phyloP scores from a whole-genome alignment of 225 moss, liverwort and hornwort genomes.

The Antitrichia curtipendula region DNA sequence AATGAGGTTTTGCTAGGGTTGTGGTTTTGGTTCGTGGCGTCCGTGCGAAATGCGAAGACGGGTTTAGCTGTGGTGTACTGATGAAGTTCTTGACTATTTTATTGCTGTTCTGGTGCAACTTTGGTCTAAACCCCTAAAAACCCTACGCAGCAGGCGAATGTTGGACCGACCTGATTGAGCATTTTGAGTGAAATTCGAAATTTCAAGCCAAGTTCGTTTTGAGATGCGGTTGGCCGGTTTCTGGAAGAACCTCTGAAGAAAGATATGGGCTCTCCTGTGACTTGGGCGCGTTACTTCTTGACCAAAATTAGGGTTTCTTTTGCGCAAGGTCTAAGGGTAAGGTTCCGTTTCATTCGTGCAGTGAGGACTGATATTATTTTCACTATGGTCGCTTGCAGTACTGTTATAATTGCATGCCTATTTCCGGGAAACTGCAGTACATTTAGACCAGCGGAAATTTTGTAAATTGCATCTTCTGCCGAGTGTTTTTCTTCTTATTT shows the following conservation, averaged over 20 bases:
- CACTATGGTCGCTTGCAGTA: background rate
- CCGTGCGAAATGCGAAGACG: background rate
- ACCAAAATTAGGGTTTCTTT: conserved; percentile 77
- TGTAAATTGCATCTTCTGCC: background rate
- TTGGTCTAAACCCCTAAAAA: conserved; percentile 1
- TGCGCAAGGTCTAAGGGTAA: conserved; percentile 69
- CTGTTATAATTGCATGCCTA: background rate
- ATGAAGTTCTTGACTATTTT: background rate
- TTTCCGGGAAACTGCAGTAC: background rate
- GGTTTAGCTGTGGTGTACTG: background rate
- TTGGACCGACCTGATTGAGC: background rate
- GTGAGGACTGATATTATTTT: background rate
- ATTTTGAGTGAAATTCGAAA: background rate
- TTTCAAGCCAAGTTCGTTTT: background rate
- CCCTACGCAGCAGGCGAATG: background rate
- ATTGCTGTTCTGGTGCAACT: background rate
- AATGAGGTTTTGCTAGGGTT: background rate
- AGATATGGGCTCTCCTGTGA: conserved; percentile 32
- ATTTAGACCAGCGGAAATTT: background rate
- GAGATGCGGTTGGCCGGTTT: conserved; percentile 12
- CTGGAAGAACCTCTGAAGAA: background rate
- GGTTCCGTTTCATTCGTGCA: background rate
- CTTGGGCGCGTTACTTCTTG: conserved; percentile 66
- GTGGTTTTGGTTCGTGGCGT: background rate
- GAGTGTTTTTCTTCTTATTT: background rate